Evolutionary conservation across 805 yeast species (phyloP).

Genomic region (Sugiyamaella qingdaonensis): DNA sequence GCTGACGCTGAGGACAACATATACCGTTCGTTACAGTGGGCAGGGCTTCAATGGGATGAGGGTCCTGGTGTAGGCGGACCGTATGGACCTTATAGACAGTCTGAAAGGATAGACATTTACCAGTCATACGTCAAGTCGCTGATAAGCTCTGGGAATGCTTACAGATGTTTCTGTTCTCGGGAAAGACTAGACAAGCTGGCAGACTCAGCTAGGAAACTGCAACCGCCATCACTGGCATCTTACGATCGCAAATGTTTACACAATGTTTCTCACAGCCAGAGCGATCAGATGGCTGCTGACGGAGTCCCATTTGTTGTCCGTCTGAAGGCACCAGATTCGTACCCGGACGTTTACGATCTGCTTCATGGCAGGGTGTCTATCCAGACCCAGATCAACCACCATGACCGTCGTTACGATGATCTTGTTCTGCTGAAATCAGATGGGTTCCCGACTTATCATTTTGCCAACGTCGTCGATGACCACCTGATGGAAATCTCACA

Average conservation of each 20-base stretch:
- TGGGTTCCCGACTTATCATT: conserved; percentile 92
- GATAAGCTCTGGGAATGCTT: conserved; percentile 66
- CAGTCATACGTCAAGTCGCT: conserved; percentile 52
- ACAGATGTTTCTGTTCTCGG: conserved; percentile 80
- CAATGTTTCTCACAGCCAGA: conserved; percentile 39
- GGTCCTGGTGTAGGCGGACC: conserved; percentile 65
- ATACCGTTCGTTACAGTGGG: conserved; percentile 71
- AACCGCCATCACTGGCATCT: conserved; percentile 88
- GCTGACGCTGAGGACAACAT: conserved; percentile 79
- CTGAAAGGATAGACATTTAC: conserved; percentile 71
- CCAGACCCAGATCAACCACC: conserved; percentile 71
- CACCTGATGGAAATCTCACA: conserved; percentile 89
- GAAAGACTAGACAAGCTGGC: conserved; percentile 66
- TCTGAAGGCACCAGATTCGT: conserved; percentile 67
- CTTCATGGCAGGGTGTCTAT: conserved; percentile 72
- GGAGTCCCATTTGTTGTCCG: conserved; percentile 54
- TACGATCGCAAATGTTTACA: conserved; percentile 80
- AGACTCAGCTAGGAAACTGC: conserved; percentile 64
- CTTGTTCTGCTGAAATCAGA: conserved; percentile 89
- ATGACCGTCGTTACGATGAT: conserved; percentile 81
- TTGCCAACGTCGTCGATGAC: conserved; percentile 94
- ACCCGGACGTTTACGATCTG: conserved; percentile 65
- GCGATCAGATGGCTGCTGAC: conserved; percentile 31
- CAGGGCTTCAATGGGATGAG: conserved; percentile 73
- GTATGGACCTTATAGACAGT: conserved; percentile 78